Evolutionary conservation across 225 moss, liverwort and hornwort species (phyloP), one percentile per base, ranked within the genome.

Genomic region (Neckera pumila): DNA sequence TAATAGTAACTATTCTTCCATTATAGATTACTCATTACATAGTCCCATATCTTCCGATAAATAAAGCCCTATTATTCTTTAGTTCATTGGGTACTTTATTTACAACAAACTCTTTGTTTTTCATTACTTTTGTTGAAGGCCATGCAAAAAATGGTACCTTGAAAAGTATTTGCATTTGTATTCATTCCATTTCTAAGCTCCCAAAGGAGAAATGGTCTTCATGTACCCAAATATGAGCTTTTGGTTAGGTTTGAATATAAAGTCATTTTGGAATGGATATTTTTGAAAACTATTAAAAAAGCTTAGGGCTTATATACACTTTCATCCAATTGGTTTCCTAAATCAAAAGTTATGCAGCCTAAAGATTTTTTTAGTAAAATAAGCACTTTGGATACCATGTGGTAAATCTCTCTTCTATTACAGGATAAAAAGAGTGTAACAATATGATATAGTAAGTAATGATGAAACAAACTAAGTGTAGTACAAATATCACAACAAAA

Each of bases 341-440:
- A 0, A 38, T 38, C 6, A 38, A 38, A 22, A 13, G 7, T 38
- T 38, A 38, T 38, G 0, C 4, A n/a, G 1, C 2, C 12, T 38
- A 12, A 51, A 14, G 49, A 2, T 3, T 23, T 38, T 69, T 69
- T n/a, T 22, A 22, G 7, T 38, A 69, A 12, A 4, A 12, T 2
- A 38, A 22, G 13, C 6, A 69, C 23, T 69, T 69, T 69, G 7
- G 13, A 38, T 38, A 67, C 12, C 21, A 67, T 21, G 12, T n/a
- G 2, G 3, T 5, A 19, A 10, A n/a, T 21, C 11, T 6, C 11
- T n/a, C 11, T 66, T n/a, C 21, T 36, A 65, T 65, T 65, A 0
- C 10, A 6, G 19, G 11, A 36, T 36, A 69, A 22, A 27, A 38
- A 69, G 1, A 13, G 23, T 38, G 13, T 23, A 69, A 38, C 13